Evolutionary conservation across 2,329 filamentous ascomycete species (phyloP).

Genomic region (Trichoderma semiorbis): DNA sequence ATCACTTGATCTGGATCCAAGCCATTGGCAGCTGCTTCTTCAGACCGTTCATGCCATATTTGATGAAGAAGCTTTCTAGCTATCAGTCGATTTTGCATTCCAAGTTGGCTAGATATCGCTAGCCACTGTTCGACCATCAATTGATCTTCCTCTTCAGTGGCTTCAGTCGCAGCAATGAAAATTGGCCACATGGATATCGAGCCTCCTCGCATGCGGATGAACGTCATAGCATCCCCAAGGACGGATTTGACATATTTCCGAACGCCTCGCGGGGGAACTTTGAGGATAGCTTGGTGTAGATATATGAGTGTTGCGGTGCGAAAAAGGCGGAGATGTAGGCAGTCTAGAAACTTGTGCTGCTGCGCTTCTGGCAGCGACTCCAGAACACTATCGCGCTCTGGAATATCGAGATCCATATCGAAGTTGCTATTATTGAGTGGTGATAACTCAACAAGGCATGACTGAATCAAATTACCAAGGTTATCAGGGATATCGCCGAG

Average conservation of each 20-base stretch:
- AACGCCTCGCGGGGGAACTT: not conserved
- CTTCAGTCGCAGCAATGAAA: slow-evolving; percentile 9
- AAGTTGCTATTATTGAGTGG: not conserved
- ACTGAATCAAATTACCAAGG: not conserved
- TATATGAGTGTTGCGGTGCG: slow-evolving; percentile 4
- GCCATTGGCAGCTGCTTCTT: not conserved
- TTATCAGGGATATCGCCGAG: not conserved
- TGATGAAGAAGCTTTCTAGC: not conserved
- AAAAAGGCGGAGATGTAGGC: not conserved
- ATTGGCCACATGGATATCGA: slow-evolving; percentile 7
- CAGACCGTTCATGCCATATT: not conserved
- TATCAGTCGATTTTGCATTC: not conserved
- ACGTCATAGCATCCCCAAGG: not conserved
- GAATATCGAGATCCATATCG: not conserved
- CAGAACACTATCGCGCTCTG: not conserved
- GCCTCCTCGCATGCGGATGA: not conserved
- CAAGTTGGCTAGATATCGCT: not conserved
- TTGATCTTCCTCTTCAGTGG: not conserved
- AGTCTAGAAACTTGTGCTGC: not conserved
- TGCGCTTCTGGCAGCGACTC: not conserved
- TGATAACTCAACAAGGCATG: not conserved
- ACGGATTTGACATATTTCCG: not conserved
- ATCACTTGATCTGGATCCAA: not conserved
- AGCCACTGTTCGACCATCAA: slow-evolving; percentile 3
- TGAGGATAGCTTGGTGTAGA: slow-evolving; percentile 1